A percentile compares a stretch with the other conserved stretches of the same genome.
These are phyloP conservation scores for Mucor irregularis DNA, from an alignment of 371 early-diverging fungal species.

Conservation along the genomic window DNA sequence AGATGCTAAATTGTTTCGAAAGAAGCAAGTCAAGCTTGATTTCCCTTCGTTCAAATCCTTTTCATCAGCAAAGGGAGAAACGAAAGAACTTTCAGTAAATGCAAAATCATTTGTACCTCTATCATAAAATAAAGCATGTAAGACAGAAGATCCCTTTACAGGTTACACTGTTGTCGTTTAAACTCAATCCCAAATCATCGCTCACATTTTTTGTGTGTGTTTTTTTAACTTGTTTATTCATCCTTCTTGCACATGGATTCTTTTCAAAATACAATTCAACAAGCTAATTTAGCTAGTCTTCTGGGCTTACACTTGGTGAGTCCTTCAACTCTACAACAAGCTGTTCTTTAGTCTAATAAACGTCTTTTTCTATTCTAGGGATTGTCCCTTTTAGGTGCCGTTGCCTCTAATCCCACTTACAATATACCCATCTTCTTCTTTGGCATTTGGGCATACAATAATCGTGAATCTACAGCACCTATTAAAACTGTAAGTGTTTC, in stretches of 20 bases:
- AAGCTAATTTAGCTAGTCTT: conserved; percentile 46
- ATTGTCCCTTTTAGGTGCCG: conserved; percentile 41
- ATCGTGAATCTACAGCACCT: conserved; percentile 49
- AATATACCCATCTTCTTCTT: conserved; percentile 55
- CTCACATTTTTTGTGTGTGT: neutral
- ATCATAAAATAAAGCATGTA: too few relatives aligned
- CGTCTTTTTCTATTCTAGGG: conserved; percentile 21
- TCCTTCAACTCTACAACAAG: neutral
- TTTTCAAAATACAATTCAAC: conserved; percentile 38
- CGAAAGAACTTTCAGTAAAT: too few relatives aligned
- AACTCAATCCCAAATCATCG: too few relatives aligned
- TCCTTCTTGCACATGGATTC: conserved; percentile 30
- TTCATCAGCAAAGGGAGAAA: too few relatives aligned
- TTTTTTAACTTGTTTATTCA: neutral
- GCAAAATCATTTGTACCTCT: too few relatives aligned
- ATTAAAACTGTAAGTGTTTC: conserved; percentile 40
- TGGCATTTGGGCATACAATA: conserved; percentile 53
- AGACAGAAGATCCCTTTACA: too few relatives aligned
- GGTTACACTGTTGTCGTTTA: too few relatives aligned
- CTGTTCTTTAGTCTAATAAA: neutral
- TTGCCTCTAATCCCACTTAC: conserved; percentile 46
- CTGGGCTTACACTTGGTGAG: conserved; percentile 49
- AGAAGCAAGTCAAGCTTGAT: too few relatives aligned
- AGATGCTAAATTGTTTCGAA: too few relatives aligned
- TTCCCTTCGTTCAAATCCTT: too few relatives aligned